These are phyloP conservation scores for Salix caprea DNA, from an alignment of 345 rosid species.

Conservation along the genomic window DNA sequence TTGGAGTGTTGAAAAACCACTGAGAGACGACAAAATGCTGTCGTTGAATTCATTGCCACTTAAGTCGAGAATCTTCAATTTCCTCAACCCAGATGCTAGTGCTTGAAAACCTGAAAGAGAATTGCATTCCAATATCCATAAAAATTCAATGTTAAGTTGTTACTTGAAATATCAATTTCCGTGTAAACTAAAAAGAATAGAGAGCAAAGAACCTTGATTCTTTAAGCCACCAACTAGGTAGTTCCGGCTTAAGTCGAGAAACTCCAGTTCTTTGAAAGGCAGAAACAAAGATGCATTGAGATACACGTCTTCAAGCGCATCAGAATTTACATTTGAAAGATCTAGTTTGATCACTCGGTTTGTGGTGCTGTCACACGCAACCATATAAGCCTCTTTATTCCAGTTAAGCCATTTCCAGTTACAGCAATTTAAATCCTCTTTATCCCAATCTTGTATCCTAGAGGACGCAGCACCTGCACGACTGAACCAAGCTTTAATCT, in stretches of 20 bases:
- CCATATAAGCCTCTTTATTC: neutral
- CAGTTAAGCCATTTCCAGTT: too few species aligned
- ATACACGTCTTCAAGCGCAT: neutral
- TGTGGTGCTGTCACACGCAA: neutral
- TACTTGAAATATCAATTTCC: too few species aligned
- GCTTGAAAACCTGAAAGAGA: too few species aligned
- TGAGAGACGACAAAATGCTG: neutral
- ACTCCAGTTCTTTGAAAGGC: neutral
- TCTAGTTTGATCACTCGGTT: neutral
- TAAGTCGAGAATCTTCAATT: neutral
- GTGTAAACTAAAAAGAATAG: neutral
- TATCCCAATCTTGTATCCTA: neutral
- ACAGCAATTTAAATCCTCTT: neutral
- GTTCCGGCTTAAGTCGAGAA: neutral
- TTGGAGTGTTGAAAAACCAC: neutral
- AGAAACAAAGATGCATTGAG: neutral
- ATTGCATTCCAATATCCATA: too few species aligned
- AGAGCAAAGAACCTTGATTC: neutral
- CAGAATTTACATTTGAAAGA: accelerated
- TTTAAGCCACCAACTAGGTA: neutral
- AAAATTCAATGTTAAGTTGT: too few species aligned
- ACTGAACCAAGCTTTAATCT: neutral
- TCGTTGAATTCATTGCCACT: accelerated
- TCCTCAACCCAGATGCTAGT: too few species aligned
- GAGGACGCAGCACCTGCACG: too few species aligned